phyloP scores from a whole-genome alignment of 2,329 filamentous ascomycete genomes.

The Helminthosporium solani region DNA sequence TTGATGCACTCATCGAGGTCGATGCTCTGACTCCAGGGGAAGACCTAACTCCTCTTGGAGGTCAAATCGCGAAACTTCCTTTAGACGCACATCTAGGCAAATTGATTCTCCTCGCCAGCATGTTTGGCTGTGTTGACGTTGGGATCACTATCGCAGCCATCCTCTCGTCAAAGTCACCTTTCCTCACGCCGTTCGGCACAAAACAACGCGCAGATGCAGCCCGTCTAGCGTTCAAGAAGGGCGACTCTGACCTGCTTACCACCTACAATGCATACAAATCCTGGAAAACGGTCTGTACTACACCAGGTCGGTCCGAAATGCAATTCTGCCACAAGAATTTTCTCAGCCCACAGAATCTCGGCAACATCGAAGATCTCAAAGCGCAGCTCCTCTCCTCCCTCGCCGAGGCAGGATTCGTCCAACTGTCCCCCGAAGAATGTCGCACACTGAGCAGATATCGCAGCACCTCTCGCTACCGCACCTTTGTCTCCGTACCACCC shows the following conservation, averaged over 20 bases:
- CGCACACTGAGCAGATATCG: slow-evolving; percentile 67
- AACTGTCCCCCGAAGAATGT: slow-evolving; percentile 72
- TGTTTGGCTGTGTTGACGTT: slow-evolving; percentile 91
- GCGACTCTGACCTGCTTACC: slow-evolving; percentile 89
- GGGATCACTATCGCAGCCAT: slow-evolving; percentile 90
- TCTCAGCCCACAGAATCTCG: slow-evolving; percentile 80
- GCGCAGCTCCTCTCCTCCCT: slow-evolving; percentile 83
- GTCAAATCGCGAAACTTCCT: slow-evolving; percentile 83
- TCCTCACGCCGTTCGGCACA: slow-evolving; percentile 81
- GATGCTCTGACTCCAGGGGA: slow-evolving; percentile 80
- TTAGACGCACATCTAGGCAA: slow-evolving; percentile 95
- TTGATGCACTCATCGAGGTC: slow-evolving; percentile 91
- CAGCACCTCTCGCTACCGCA: slow-evolving; percentile 64
- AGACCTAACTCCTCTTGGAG: slow-evolving; percentile 81
- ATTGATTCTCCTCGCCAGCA: slow-evolving; percentile 78
- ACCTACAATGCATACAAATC: slow-evolving; percentile 89
- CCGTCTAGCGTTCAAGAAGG: slow-evolving; percentile 73
- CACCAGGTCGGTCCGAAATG: slow-evolving; percentile 70
- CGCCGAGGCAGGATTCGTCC: slow-evolving; percentile 80
- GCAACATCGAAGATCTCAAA: slow-evolving; percentile 94
- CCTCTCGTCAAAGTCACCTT: slow-evolving; percentile 91
- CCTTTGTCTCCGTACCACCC: slow-evolving; percentile 81
- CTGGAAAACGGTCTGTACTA: slow-evolving; percentile 81
- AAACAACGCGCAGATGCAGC: slow-evolving; percentile 79
- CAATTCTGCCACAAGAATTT: slow-evolving; percentile 96